phyloP scores from a whole-genome alignment of 257 asterid genomes.

The Solanum habrochaites region DNA sequence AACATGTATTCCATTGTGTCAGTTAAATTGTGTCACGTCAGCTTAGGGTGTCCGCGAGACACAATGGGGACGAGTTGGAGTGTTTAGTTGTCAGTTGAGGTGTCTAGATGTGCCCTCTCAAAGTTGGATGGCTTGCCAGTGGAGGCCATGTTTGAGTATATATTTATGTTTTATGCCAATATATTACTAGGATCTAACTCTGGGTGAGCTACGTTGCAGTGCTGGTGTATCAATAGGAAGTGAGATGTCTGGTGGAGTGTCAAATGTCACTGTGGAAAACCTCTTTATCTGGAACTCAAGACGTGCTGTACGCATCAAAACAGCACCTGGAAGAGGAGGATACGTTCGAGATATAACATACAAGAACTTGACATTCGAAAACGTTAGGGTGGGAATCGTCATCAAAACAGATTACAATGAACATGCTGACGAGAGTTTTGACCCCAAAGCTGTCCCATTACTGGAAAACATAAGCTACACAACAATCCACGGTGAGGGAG shows the following conservation, averaged over 20 bases:
- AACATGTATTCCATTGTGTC: not conserved
- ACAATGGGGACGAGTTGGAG: not conserved
- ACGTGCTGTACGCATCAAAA: slow-evolving; percentile 20
- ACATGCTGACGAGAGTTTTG: slow-evolving; percentile 6
- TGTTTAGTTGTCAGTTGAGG: not conserved
- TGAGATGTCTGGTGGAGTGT: slow-evolving; percentile 27
- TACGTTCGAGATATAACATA: slow-evolving; percentile 10
- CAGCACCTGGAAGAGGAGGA: slow-evolving; percentile 26
- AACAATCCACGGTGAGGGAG: slow-evolving; percentile 18
- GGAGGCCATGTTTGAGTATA: not conserved
- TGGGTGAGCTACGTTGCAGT: not conserved
- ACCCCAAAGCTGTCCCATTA: slow-evolving; percentile 13
- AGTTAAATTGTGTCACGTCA: not conserved
- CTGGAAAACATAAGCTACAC: slow-evolving; percentile 19
- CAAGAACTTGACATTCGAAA: slow-evolving; percentile 11
- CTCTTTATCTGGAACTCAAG: slow-evolving; percentile 16
- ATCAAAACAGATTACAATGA: slow-evolving; percentile 22
- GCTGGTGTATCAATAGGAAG: slow-evolving; percentile 23
- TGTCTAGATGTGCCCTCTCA: not conserved
- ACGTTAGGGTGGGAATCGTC: slow-evolving; percentile 19
- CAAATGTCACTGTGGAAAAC: slow-evolving; percentile 20
- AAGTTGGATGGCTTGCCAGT: not conserved
- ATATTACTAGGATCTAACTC: not conserved
- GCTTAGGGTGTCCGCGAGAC: not conserved
- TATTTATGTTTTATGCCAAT: not conserved